Conservation (phyloP, 306 rosid genomes). For the Prunus campanulata region DNA sequence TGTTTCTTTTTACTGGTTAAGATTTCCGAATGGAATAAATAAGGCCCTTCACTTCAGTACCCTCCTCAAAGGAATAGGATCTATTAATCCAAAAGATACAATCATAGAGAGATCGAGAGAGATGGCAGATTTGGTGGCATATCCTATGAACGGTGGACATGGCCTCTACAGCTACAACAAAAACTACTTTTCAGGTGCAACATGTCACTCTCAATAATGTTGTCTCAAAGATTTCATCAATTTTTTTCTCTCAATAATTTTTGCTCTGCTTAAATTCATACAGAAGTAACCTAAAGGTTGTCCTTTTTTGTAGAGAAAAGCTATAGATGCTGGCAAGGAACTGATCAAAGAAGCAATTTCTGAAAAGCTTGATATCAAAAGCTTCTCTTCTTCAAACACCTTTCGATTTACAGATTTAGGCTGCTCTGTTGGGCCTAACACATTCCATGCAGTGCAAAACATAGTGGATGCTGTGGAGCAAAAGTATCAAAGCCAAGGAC, state of each 20-base stretch:
- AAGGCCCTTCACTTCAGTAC: neutral
- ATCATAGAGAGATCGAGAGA: neutral
- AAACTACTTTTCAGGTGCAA: slow-evolving; percentile 4
- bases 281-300: neutral
- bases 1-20: neutral
- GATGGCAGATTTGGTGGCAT: neutral
- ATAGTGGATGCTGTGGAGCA: slow-evolving; percentile 25
- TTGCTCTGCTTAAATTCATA: too few relatives aligned
- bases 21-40: neutral
- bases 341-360: slow-evolving; percentile 19
- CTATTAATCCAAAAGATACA: neutral
- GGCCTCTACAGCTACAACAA: slow-evolving; percentile 4
- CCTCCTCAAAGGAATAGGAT: neutral
- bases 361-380: slow-evolving; percentile 17
- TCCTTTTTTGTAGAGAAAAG: slow-evolving; percentile 10
- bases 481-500: slow-evolving; percentile 13
- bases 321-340: slow-evolving; percentile 5
- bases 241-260: too few relatives aligned
- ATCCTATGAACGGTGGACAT: neutral
- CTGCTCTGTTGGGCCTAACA: slow-evolving; percentile 44
- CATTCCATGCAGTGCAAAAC: slow-evolving; percentile 33
- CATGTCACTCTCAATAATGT: neutral
- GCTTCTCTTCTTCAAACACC: slow-evolving; percentile 11
- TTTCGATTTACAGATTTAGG: slow-evolving; percentile 38
- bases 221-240: neutral